phyloP scores from a whole-genome alignment of 768 basidiomycete species.

The Boletus reticulatus region DNA sequence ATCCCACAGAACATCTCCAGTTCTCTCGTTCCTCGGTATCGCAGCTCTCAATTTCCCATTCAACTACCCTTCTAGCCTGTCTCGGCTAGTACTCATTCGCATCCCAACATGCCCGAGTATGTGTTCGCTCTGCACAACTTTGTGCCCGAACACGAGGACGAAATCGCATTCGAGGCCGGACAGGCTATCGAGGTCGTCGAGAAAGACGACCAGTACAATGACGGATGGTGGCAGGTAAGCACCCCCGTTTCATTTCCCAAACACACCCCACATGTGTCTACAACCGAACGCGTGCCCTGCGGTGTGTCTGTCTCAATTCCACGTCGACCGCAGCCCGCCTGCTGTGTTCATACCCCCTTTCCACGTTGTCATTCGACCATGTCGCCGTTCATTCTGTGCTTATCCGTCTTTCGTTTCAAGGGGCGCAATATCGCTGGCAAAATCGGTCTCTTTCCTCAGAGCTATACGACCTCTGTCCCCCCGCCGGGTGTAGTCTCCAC shows the following conservation, averaged over 20 bases:
- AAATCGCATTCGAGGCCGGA: conserved; percentile 80
- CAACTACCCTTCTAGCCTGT: too few relatives aligned
- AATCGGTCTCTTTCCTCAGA: conserved; percentile 88
- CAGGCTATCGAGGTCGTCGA: conserved; percentile 89
- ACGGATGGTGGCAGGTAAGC: conserved; percentile 92
- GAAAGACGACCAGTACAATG: conserved; percentile 88
- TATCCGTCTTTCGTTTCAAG: conserved; percentile 38
- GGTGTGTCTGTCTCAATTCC: background rate
- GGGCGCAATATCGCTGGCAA: conserved; percentile 81
- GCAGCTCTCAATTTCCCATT: too few relatives aligned
- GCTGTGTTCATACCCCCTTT: conserved; percentile 4
- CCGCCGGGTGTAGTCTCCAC: conserved; percentile 34
- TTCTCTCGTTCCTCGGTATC: too few relatives aligned
- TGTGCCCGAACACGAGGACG: conserved; percentile 90
- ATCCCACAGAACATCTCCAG: background rate
- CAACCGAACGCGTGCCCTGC: conserved; percentile 5
- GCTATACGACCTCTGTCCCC: conserved; percentile 71
- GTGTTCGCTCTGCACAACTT: conserved; percentile 91
- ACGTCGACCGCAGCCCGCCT: background rate
- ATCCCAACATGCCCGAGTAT: conserved; percentile 63
- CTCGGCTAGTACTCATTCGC: background rate
- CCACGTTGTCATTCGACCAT: conserved; percentile 23
- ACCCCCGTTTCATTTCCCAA: conserved; percentile 8
- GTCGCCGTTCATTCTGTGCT: conserved; percentile 25
- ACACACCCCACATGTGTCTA: conserved; percentile 2